phyloP scores from a whole-genome alignment of 495 filamentous ascomycete genomes.

The Hypomontagnella submonticulosa region DNA sequence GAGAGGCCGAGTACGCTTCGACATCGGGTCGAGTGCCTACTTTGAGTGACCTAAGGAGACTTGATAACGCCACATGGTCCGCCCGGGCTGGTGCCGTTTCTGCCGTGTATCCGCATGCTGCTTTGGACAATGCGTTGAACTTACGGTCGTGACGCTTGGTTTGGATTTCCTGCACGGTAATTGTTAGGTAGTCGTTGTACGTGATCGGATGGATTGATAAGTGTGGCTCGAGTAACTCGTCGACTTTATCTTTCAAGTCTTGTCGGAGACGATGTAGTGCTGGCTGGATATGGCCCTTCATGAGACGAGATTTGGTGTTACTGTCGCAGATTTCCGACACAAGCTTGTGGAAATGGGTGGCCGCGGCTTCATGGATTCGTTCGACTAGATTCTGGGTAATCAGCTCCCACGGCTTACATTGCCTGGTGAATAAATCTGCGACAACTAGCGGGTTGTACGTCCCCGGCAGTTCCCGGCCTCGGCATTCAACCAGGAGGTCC shows the following conservation, averaged over 20 bases:
- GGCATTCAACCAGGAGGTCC: slow-evolving; percentile 35
- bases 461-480: slow-evolving; percentile 54
- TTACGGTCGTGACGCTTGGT: slow-evolving; percentile 47
- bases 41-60: slow-evolving; percentile 8
- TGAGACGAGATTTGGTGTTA: slow-evolving; percentile 53
- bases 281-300: slow-evolving; percentile 54
- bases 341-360: slow-evolving; percentile 43
- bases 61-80: neutral
- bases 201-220: slow-evolving; percentile 58
- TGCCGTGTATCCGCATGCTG: slow-evolving; percentile 8
- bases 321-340: slow-evolving; percentile 48
- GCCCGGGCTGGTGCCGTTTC: slow-evolving; percentile 25
- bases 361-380: slow-evolving; percentile 46
- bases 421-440: slow-evolving; percentile 52
- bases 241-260: slow-evolving; percentile 38
- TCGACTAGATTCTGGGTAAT: slow-evolving; percentile 48
- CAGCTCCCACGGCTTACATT: slow-evolving; percentile 52
- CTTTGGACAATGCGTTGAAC: slow-evolving; percentile 28
- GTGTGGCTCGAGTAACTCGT: slow-evolving; percentile 45
- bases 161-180: slow-evolving; percentile 56
- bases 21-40: slow-evolving; percentile 26
- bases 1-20: slow-evolving; percentile 32
- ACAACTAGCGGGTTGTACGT: slow-evolving; percentile 56
- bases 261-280: slow-evolving; percentile 45
- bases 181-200: slow-evolving; percentile 64